Base-by-base conservation (phyloP, 2,329 filamentous ascomycete genomes). In the Fusarium decemcellulare region DNA sequence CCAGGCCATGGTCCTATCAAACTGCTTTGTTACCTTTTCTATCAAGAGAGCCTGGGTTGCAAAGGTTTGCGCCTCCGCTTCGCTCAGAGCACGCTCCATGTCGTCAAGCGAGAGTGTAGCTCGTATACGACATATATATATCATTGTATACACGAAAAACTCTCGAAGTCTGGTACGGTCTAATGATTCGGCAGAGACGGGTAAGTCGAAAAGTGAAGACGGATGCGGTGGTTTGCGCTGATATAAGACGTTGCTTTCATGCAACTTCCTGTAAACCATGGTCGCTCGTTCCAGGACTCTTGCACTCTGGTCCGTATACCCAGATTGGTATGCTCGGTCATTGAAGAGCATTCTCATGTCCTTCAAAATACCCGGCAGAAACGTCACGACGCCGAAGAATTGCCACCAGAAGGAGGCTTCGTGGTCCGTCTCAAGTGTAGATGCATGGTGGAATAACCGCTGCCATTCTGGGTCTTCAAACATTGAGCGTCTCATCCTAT, bases 101-200 rank as follows among this genome's bases (percentile, higher is more conserved):
- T 10, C 15, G 11, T 18, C 34, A 4, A 16, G 30, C 8, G 47
- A 51, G 34, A 51, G 47, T 6, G 47, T 51, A 15, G 47, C 47
- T 3, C 30, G 47, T 34, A 36, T 30, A 37, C 47, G 47, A 36
- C 30, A 51, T 18, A 51, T 34, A 36, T 16, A 51, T 18, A 51
- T 51, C 47, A 36, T 51, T 11, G 47, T 51, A 36, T 51, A 51
- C 18, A 51, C 27, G 18, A 51, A 51, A 30, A 51, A 51, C 34
- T 16, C 30, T 12, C 47, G 47, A 37, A 51, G 47, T 16, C 47
- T 51, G 30, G 16, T 51, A 36, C 47, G 30, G 12, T 51, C n/a
- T 1, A 16, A 36, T 36, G 30, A 51, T 36, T 51, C 47, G n/a
- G 47, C 47, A n/a, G 29, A 51, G 30, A 51, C 10, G 10, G 47